phyloP scores from a whole-genome alignment of 169 alveolate species.

The Plasmodium vivax region DNA sequence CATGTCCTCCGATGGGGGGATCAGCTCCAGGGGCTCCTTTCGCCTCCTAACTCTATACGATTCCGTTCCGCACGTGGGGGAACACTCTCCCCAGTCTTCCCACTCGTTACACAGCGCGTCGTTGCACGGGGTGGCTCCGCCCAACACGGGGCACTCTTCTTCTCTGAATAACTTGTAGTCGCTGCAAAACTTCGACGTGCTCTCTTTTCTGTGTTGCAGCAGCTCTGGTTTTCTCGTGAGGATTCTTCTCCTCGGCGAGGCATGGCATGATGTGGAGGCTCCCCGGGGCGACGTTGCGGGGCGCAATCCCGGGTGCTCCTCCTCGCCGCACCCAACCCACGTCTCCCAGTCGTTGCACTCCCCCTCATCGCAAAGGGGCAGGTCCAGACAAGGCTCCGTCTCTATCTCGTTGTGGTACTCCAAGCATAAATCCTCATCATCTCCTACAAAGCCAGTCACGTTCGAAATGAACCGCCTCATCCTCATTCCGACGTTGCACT shows the following conservation, averaged over 20 bases:
- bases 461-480: constrained; percentile 42
- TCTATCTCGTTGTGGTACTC: constrained; percentile 44
- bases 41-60: constrained; percentile 48
- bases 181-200: constrained; percentile 24
- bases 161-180: constrained; percentile 49
- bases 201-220: constrained; percentile 4
- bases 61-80: constrained; percentile 35
- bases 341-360: constrained; percentile 70
- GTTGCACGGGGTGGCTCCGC: constrained; percentile 8
- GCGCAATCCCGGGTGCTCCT: neutral
- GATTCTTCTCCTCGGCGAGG: constrained; percentile 19
- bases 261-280: constrained; percentile 8
- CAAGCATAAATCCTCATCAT: constrained; percentile 12
- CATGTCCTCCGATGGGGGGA: constrained; percentile 57
- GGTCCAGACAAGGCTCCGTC: constrained; percentile 33
- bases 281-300: neutral
- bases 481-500: constrained; percentile 57
- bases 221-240: constrained; percentile 43
- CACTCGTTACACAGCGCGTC: constrained; percentile 69
- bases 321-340: constrained; percentile 41
- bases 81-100: constrained; percentile 74
- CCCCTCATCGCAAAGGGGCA: constrained; percentile 39
- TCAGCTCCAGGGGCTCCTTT: constrained; percentile 55
- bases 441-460: constrained; percentile 16
- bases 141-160: constrained; percentile 52